Percentiles rank a stretch among this genome's conserved stretches.
These are phyloP conservation scores for Cornus kousa DNA, from an alignment of 148 eudicot genomes.

Conservation along the genomic window DNA sequence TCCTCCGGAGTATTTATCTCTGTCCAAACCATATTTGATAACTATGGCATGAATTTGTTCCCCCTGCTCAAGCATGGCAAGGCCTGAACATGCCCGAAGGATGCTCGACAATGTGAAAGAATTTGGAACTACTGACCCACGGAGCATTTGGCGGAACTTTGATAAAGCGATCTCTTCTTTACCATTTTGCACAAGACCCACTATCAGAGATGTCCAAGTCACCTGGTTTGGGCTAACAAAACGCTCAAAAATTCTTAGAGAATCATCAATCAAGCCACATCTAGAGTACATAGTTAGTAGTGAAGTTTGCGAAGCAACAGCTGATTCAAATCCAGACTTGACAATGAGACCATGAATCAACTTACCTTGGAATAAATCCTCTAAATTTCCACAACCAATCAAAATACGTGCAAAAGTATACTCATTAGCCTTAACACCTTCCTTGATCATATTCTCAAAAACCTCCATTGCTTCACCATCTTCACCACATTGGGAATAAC, in stretches of 20 bases:
- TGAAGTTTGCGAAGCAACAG: conserved; percentile 31
- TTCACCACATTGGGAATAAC: conserved; percentile 29
- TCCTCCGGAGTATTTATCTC: conserved; percentile 25
- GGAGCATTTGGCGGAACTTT: conserved; percentile 30
- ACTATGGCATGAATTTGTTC: neutral
- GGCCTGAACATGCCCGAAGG: conserved; percentile 40
- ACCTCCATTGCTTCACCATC: conserved; percentile 32
- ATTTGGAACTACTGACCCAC: conserved; percentile 35
- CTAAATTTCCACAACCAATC: conserved; percentile 35
- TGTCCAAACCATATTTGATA: neutral
- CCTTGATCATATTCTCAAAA: conserved; percentile 28
- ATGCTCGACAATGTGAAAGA: conserved; percentile 37
- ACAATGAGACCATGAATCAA: conserved; percentile 36
- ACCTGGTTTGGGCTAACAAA: conserved; percentile 35
- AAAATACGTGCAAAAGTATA: conserved; percentile 41
- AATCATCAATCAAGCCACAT: conserved; percentile 36
- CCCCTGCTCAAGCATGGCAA: conserved; percentile 40
- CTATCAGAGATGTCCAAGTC: conserved; percentile 40
- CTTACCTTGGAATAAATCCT: conserved; percentile 29
- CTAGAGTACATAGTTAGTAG: conserved; percentile 47
- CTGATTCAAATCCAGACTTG: conserved; percentile 31
- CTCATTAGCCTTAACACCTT: conserved; percentile 36
- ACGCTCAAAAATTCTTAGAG: conserved; percentile 31
- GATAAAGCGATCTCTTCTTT: conserved; percentile 36
- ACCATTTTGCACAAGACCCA: conserved; percentile 43